Evolutionary conservation across 2,329 filamentous ascomycete species (phyloP).

Genomic region (Penicillium sp.): DNA sequence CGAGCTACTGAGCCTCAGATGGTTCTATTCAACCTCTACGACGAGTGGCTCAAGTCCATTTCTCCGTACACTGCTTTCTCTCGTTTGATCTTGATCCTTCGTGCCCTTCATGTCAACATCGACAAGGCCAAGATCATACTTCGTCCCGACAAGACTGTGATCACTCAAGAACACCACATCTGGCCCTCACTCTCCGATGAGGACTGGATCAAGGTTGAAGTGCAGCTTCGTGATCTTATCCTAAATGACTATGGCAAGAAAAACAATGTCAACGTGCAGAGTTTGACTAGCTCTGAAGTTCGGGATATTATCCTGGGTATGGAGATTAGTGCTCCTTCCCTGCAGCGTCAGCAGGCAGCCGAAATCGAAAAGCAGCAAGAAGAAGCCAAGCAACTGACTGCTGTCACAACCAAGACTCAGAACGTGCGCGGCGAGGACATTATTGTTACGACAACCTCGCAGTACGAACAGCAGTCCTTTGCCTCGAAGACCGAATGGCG

Average conservation of each 20-base stretch:
- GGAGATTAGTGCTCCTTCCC: slow-evolving; percentile 97
- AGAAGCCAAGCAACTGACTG: slow-evolving; percentile 93
- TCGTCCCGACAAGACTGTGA: slow-evolving; percentile 94
- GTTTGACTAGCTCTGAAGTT: slow-evolving; percentile 93
- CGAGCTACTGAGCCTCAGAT: slow-evolving; percentile 98
- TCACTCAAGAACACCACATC: slow-evolving; percentile 98
- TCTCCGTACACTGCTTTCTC: slow-evolving; percentile 99
- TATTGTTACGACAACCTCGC: slow-evolving; percentile 95
- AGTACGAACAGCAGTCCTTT: slow-evolving; percentile 97
- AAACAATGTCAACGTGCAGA: slow-evolving; percentile 99
- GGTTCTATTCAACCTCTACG: slow-evolving; percentile 98
- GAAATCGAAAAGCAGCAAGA: slow-evolving; percentile 99
- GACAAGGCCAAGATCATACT: slow-evolving; percentile 97
- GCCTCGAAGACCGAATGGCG: slow-evolving; percentile 99
- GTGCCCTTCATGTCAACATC: slow-evolving; percentile 94
- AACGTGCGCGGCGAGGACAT: slow-evolving; percentile 97
- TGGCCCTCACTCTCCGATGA: slow-evolving; percentile 95
- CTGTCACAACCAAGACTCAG: slow-evolving; percentile 96
- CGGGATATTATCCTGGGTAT: slow-evolving; percentile 98
- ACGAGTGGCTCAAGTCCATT: slow-evolving; percentile 98
- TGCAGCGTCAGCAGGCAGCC: slow-evolving; percentile 97
- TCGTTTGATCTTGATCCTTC: slow-evolving; percentile 86
- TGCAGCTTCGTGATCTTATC: slow-evolving; percentile 91
- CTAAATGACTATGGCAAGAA: slow-evolving; percentile 99
- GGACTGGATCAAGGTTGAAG: slow-evolving; percentile 99